Evolutionary conservation across 2,329 filamentous ascomycete species (phyloP).

Genomic region (Ceratocystis harringtonii): DNA sequence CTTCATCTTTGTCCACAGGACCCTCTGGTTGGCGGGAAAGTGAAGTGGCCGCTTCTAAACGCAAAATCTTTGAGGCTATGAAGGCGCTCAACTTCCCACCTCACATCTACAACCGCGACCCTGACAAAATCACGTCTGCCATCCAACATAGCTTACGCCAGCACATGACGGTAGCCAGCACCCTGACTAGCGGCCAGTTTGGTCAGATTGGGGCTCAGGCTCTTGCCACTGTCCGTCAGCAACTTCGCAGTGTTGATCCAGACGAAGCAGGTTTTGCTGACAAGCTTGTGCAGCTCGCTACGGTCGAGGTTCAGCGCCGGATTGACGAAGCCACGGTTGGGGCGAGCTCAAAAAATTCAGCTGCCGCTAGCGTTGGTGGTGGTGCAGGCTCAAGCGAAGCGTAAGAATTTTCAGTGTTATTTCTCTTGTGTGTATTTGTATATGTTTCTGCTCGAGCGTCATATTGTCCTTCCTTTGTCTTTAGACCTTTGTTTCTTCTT

Average conservation of each 20-base stretch:
- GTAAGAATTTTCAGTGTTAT: not conserved
- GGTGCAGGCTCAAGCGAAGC: not conserved
- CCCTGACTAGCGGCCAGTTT: slow-evolving; percentile 12
- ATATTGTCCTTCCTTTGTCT: not conserved
- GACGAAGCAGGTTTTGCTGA: slow-evolving; percentile 3
- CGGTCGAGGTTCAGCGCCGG: slow-evolving; percentile 9
- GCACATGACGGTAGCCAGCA: slow-evolving; percentile 8
- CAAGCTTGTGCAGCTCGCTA: slow-evolving; percentile 5
- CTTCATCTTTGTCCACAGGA: not conserved
- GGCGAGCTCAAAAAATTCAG: not conserved
- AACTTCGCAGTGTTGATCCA: not conserved
- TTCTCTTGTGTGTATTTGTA: slow-evolving; percentile 5
- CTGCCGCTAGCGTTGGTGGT: too few relatives aligned
- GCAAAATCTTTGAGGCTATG: slow-evolving; percentile 3
- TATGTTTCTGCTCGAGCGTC: not conserved
- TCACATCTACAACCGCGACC: slow-evolving; percentile 10
- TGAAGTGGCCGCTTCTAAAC: not conserved
- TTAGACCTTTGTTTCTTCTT: not conserved
- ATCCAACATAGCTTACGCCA: slow-evolving; percentile 11
- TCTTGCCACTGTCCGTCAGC: not conserved
- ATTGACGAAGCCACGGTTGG: not conserved
- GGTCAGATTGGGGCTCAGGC: slow-evolving; percentile 12
- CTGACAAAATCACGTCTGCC: slow-evolving; percentile 7
- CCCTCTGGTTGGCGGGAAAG: not conserved
- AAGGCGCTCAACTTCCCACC: not conserved